A percentile compares a stretch with the other conserved stretches of the same genome.
Conservation (phyloP, 2,329 filamentous ascomycete genomes). For the Ceratocystis eucalypticola region DNA sequence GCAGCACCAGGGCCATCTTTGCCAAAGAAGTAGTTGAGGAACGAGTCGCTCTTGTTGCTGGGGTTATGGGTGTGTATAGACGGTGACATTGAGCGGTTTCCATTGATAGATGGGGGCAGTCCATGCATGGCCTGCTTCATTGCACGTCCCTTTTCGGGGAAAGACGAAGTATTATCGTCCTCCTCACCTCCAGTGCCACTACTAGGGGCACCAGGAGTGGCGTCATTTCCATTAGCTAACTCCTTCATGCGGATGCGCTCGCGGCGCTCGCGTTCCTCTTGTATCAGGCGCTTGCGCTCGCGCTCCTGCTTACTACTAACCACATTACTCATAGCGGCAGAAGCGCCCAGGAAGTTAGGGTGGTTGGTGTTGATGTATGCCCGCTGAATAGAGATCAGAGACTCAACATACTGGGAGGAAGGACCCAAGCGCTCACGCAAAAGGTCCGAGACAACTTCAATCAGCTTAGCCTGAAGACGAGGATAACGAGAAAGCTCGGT, state of each 20-base stretch:
- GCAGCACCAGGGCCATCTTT: slow-evolving; percentile 55
- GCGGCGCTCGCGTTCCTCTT: slow-evolving; percentile 74
- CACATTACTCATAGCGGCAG: slow-evolving; percentile 93
- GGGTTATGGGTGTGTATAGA: slow-evolving; percentile 52
- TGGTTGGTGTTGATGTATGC: slow-evolving; percentile 99
- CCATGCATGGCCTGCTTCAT: slow-evolving; percentile 8
- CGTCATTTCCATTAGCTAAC: slow-evolving; percentile 56
- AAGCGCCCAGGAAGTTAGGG: slow-evolving; percentile 92
- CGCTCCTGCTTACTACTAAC: slow-evolving; percentile 90
- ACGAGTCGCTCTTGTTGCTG: slow-evolving; percentile 62
- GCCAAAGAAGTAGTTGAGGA: slow-evolving; percentile 97
- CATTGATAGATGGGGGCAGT: slow-evolving; percentile 27
- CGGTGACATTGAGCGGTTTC: slow-evolving; percentile 64
- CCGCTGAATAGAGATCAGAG: slow-evolving; percentile 89
- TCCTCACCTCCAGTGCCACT: slow-evolving; percentile 29
- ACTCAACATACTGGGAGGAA: slow-evolving; percentile 82
- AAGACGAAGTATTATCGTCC: slow-evolving; percentile 24
- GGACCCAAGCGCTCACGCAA: slow-evolving; percentile 84
- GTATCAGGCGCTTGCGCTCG: slow-evolving; percentile 65
- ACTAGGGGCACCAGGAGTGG: neutral
- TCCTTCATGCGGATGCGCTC: slow-evolving; percentile 77
- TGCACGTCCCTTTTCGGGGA: slow-evolving; percentile 17
- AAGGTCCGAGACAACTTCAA: slow-evolving; percentile 94
- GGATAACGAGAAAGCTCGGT: slow-evolving; percentile 87
- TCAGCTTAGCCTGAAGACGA: slow-evolving; percentile 86